These are phyloP conservation scores for Suhomyces choctaworum DNA, from an alignment of 1,139 yeast genomes.

Conservation along the genomic window DNA sequence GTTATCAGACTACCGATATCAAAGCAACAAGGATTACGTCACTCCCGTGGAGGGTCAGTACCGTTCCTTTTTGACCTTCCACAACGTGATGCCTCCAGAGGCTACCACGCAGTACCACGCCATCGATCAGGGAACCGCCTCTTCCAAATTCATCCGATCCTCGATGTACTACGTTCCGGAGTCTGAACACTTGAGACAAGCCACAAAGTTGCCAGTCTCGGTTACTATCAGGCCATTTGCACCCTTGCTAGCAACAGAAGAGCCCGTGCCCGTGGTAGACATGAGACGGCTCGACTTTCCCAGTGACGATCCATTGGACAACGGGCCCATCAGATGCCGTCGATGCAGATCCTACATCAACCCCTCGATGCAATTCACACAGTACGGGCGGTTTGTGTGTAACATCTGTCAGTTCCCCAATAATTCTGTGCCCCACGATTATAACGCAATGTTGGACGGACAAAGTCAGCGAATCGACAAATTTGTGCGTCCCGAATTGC, in stretches of 20 bases:
- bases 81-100: constrained; percentile 77
- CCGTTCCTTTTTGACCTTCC: constrained; percentile 64
- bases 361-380: constrained; percentile 75
- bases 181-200: constrained; percentile 65
- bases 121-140: constrained; percentile 81
- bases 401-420: constrained; percentile 81
- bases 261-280: constrained; percentile 68
- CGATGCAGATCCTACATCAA: constrained; percentile 90
- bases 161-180: constrained; percentile 86
- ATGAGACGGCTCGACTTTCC: constrained; percentile 39
- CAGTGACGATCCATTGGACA: constrained; percentile 31
- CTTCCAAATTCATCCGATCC: constrained; percentile 76
- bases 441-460: constrained; percentile 61
- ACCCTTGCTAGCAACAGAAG: constrained; percentile 47
- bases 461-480: constrained; percentile 62
- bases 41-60: constrained; percentile 28
- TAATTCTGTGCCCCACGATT: constrained; percentile 68
- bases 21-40: constrained; percentile 50
- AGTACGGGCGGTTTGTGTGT: constrained; percentile 70
- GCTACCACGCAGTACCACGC: constrained; percentile 72
- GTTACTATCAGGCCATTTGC: constrained; percentile 86
- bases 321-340: constrained; percentile 83
- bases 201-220: constrained; percentile 80
- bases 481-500: constrained; percentile 70
- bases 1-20: constrained; percentile 56